phyloP scores from a whole-genome alignment of 495 filamentous ascomycete species.

The Letharia lupina region DNA sequence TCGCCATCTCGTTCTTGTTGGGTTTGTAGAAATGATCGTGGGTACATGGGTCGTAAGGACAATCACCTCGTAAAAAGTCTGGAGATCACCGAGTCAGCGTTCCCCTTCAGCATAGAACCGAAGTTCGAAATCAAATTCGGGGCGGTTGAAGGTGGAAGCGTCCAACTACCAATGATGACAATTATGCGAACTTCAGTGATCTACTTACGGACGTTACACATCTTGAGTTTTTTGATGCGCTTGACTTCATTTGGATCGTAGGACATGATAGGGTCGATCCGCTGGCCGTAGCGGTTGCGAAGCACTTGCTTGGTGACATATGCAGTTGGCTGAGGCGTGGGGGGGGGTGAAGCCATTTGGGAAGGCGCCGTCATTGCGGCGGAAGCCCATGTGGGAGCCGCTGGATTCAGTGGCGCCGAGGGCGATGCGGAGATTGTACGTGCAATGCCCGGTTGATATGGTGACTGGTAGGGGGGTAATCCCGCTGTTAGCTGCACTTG shows the following conservation, averaged over 20 bases:
- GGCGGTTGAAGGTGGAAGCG: neutral
- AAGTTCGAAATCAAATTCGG: neutral
- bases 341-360: conserved; percentile 20
- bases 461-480: conserved; percentile 30
- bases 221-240: conserved; percentile 58
- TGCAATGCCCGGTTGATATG: conserved; percentile 30
- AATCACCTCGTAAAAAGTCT: conserved; percentile 61
- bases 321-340: conserved; percentile 33
- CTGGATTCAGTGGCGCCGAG: conserved; percentile 32
- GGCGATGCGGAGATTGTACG: conserved; percentile 11
- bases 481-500: conserved; percentile 26
- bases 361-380: conserved; percentile 30
- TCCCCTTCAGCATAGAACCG: neutral
- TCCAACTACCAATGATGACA: neutral
- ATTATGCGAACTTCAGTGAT: neutral
- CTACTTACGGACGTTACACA: conserved; percentile 66
- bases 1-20: conserved; percentile 55
- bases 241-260: conserved; percentile 52
- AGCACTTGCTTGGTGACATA: conserved; percentile 46
- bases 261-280: conserved; percentile 52
- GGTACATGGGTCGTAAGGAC: conserved; percentile 61
- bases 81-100: neutral
- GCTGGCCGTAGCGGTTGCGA: conserved; percentile 67
- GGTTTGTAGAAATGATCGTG: conserved; percentile 70
- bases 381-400: conserved; percentile 31